These are phyloP conservation scores for Volvox carteri DNA, from an alignment of 163 green algal genomes.

Conservation along the genomic window DNA sequence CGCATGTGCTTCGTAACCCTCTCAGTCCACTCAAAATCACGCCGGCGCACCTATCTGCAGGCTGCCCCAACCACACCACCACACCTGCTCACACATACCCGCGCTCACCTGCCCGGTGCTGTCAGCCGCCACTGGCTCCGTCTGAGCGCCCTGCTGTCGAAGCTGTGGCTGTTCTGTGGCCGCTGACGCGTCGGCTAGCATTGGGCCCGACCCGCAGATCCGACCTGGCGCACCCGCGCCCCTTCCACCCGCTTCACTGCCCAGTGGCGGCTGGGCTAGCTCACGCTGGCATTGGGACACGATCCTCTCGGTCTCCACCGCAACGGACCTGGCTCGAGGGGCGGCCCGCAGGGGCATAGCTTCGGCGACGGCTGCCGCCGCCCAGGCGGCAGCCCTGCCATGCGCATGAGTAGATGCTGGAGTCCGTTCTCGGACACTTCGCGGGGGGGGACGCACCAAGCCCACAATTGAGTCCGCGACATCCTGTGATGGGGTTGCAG, in stretches of 20 bases:
- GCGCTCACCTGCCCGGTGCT: slow-evolving; percentile 2
- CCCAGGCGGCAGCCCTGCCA: too few relatives aligned
- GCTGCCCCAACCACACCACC: too few relatives aligned
- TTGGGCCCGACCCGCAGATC: not conserved
- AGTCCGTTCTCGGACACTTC: too few relatives aligned
- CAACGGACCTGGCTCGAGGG: not conserved
- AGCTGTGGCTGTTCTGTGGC: not conserved
- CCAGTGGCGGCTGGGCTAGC: not conserved
- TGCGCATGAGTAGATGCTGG: too few relatives aligned
- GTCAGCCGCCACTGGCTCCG: not conserved
- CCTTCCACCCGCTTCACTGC: not conserved
- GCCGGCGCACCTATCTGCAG: not conserved
- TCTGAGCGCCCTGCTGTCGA: slow-evolving; percentile 38
- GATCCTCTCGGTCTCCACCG: slow-evolving; percentile 1
- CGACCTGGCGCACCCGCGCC: not conserved
- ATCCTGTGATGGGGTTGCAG: not conserved
- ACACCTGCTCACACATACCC: too few relatives aligned
- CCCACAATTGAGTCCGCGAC: too few relatives aligned
- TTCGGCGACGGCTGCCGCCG: too few relatives aligned
- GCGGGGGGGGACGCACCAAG: too few relatives aligned
- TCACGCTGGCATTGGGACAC: not conserved
- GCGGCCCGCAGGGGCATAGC: not conserved
- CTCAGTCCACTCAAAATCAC: not conserved
- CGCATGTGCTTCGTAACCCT: not conserved
- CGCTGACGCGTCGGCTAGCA: not conserved